These are phyloP conservation scores for Apiotrichum gracile DNA, from an alignment of 1,284 basidiomycete species.

Conservation along the genomic window DNA sequence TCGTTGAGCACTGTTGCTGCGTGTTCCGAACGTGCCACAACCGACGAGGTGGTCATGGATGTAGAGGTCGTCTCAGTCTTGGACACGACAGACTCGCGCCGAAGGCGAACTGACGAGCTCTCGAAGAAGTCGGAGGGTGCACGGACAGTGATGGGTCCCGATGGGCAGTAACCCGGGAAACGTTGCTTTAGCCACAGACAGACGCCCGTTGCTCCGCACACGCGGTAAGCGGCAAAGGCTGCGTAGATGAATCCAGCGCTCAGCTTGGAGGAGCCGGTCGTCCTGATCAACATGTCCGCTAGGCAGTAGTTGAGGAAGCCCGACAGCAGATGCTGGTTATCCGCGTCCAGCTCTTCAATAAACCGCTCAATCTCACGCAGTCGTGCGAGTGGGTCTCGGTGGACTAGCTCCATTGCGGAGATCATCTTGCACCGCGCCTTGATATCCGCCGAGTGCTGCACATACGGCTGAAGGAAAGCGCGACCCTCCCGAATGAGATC, in stretches of 20 bases:
- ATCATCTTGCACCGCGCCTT: slow-evolving; percentile 7
- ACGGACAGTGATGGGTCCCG: not conserved
- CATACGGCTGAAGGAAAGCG: slow-evolving; percentile 2
- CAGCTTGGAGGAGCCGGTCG: slow-evolving; percentile 12
- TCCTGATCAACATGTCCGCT: slow-evolving; percentile 10
- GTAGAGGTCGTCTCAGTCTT: slow-evolving; percentile 9
- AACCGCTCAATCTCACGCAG: slow-evolving; percentile 12
- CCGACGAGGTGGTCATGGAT: too few relatives aligned
- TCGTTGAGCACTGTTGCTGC: not conserved
- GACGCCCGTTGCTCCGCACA: slow-evolving; percentile 10
- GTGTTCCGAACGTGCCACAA: not conserved
- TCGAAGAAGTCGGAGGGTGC: slow-evolving; percentile 17
- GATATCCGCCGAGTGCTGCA: slow-evolving; percentile 8
- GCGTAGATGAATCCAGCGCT: slow-evolving; percentile 16
- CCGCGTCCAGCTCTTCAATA: slow-evolving; percentile 12
- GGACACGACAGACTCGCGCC: slow-evolving; percentile 4
- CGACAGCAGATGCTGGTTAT: slow-evolving; percentile 13
- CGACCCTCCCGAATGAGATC: slow-evolving; percentile 1
- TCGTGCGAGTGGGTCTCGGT: not conserved
- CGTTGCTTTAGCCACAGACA: slow-evolving; percentile 16
- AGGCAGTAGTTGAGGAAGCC: slow-evolving; percentile 22
- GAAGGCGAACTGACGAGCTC: not conserved
- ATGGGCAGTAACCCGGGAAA: slow-evolving; percentile 8
- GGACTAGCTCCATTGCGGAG: not conserved
- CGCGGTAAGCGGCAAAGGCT: slow-evolving; percentile 9